Percentiles rank a stretch among this genome's conserved stretches.
phyloP scores from a whole-genome alignment of 192 early-diverging fungal genomes.

The Spizellomyces sp. region DNA sequence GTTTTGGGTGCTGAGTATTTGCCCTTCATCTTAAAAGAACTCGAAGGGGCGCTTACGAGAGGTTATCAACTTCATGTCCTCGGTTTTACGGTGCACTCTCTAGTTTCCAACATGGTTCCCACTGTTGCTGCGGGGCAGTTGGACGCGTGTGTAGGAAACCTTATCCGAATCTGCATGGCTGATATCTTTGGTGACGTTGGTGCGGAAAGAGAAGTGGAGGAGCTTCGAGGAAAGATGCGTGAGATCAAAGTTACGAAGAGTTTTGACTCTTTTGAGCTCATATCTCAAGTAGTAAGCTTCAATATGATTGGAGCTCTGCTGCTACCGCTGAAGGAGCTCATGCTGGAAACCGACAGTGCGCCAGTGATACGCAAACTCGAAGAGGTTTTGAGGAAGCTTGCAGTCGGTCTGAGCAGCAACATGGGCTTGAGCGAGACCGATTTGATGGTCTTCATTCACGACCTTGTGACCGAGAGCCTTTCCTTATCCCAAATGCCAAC shows the following conservation, averaged over 20 bases:
- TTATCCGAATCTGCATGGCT: constrained; percentile 75
- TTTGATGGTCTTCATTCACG: constrained; percentile 81
- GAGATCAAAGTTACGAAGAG: constrained; percentile 87
- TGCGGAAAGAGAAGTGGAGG: constrained; percentile 87
- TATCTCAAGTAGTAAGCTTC: constrained; percentile 73
- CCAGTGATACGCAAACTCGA: constrained; percentile 80
- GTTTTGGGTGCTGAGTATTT: constrained; percentile 85
- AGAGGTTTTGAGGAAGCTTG: constrained; percentile 72
- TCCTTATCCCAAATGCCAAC: constrained; percentile 67
- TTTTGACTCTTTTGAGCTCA: constrained; percentile 84
- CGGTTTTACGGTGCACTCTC: constrained; percentile 86
- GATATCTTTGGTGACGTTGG: constrained; percentile 94
- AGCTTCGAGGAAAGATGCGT: constrained; percentile 84
- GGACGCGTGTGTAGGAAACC: constrained; percentile 74
- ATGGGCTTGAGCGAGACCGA: constrained; percentile 62
- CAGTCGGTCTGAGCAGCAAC: constrained; percentile 81
- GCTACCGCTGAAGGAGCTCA: constrained; percentile 82
- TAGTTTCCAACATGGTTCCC: constrained; percentile 72
- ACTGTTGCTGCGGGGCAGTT: constrained; percentile 63
- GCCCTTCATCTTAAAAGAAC: constrained; percentile 85
- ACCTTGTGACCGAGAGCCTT: constrained; percentile 84
- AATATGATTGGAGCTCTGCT: constrained; percentile 71
- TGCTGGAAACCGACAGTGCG: constrained; percentile 80
- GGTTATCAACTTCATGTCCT: constrained; percentile 95
- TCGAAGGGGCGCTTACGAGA: constrained; percentile 71